Conservation (phyloP, 1,284 basidiomycete genomes). For the Cutaneotrichosporon sp. region DNA sequence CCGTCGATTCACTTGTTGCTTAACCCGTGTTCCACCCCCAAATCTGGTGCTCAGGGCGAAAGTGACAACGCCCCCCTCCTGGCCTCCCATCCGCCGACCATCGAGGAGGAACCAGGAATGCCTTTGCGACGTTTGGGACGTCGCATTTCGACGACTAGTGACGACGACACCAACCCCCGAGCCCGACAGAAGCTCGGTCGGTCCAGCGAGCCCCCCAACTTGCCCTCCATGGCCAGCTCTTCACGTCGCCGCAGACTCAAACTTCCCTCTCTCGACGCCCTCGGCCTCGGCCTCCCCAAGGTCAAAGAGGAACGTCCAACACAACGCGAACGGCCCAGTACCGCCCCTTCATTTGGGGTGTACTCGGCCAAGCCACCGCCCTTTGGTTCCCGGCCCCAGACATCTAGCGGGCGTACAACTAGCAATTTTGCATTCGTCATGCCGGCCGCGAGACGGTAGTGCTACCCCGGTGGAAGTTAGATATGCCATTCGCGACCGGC, state of each 20-base stretch:
- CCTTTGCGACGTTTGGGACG: not conserved
- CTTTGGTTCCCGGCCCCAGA: not conserved
- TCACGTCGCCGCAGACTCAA: not conserved
- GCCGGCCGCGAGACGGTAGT: not conserved
- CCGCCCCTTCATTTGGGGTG: constrained; percentile 22
- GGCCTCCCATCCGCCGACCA: not conserved
- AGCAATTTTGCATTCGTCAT: not conserved
- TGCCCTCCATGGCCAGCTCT: not conserved
- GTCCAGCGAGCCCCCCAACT: not conserved
- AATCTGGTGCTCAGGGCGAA: too few relatives aligned
- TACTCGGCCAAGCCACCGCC: not conserved
- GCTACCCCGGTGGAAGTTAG: not conserved
- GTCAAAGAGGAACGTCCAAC: constrained; percentile 18
- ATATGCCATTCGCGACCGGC: too few relatives aligned
- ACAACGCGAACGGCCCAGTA: constrained; percentile 20
- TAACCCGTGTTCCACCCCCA: too few relatives aligned
- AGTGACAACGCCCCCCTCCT: too few relatives aligned
- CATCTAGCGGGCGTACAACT: not conserved
- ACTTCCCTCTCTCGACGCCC: constrained; percentile 35
- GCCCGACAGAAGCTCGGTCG: not conserved
- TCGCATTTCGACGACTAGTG: constrained; percentile 1
- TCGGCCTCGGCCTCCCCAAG: constrained; percentile 33
- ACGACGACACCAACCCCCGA: not conserved
- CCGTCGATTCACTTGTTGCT: too few relatives aligned
- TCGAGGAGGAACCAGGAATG: too few relatives aligned